A percentile compares a stretch with the other conserved stretches of the same genome.
phyloP scores from a whole-genome alignment of 139 green algal species.

The Monoraphidium neglectum region DNA sequence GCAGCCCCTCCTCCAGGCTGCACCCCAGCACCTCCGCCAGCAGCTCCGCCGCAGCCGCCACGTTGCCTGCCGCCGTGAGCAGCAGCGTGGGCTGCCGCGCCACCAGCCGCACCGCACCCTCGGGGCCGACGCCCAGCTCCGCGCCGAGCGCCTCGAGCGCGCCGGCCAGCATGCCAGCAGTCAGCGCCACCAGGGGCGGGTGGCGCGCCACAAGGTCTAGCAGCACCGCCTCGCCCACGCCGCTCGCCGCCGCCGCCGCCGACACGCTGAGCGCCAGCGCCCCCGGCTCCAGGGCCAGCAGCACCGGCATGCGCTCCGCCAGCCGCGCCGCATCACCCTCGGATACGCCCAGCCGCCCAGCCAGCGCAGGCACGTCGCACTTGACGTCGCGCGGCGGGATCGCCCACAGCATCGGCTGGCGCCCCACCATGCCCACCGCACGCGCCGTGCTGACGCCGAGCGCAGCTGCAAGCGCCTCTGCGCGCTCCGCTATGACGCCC shows the following conservation, averaged over 20 bases:
- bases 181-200: conserved; percentile 33
- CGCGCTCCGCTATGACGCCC: conserved; percentile 36
- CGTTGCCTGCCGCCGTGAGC: conserved; percentile 26
- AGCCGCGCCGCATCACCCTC: conserved; percentile 25
- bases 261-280: conserved; percentile 22
- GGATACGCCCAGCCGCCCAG: neutral
- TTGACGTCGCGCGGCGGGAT: conserved; percentile 30
- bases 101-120: conserved; percentile 33
- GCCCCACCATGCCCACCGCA: conserved; percentile 33
- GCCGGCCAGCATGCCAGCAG: conserved; percentile 20
- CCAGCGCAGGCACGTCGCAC: conserved; percentile 16
- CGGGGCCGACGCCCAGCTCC: conserved; percentile 22
- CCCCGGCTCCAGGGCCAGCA: conserved; percentile 31
- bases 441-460: conserved; percentile 12
- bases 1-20: conserved; percentile 27
- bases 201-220: conserved; percentile 35
- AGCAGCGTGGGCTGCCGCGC: conserved; percentile 49
- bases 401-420: conserved; percentile 46
- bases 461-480: conserved; percentile 18
- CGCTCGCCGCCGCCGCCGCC: neutral
- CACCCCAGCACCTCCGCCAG: neutral
- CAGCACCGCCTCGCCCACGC: conserved; percentile 6
- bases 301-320: conserved; percentile 38
- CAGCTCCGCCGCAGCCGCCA: conserved; percentile 28
- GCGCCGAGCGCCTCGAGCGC: conserved; percentile 27